Percentiles rank a stretch among this genome's conserved stretches.
phyloP scores from a whole-genome alignment of 208 protist genomes.

The Naegleria gruberi region DNA sequence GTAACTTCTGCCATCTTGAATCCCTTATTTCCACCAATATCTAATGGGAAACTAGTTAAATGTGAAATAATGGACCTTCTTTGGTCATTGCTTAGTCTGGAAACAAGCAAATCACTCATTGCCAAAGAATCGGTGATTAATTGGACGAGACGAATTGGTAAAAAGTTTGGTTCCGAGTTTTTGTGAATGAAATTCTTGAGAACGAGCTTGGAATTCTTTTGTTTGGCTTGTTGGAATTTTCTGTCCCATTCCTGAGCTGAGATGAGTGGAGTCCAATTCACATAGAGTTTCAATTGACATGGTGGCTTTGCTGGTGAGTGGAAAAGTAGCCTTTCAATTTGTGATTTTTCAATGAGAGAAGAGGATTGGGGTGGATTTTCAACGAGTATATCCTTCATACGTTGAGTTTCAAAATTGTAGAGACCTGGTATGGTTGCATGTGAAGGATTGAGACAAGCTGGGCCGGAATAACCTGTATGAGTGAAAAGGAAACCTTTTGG shows the following conservation, averaged over 20 bases:
- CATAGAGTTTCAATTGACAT: not conserved
- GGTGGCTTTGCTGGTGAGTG: not conserved
- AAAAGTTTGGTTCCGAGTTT: not conserved
- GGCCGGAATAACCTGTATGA: constrained; percentile 8
- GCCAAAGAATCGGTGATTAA: not conserved
- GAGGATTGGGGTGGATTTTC: not conserved
- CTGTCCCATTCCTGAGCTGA: not conserved
- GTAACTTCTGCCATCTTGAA: constrained; percentile 14
- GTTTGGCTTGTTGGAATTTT: not conserved
- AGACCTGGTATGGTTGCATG: not conserved
- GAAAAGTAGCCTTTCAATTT: not conserved
- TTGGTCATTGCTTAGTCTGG: not conserved
- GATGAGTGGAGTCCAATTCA: constrained; percentile 4
- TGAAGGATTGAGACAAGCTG: not conserved
- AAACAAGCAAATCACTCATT: not conserved
- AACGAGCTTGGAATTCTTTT: not conserved
- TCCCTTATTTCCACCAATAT: not conserved
- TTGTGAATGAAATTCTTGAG: constrained; percentile 15
- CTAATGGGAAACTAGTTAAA: not conserved
- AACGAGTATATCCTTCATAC: not conserved
- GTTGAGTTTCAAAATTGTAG: not conserved
- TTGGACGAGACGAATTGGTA: not conserved
- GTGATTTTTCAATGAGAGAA: not conserved
- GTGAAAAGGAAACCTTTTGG: constrained; percentile 1
- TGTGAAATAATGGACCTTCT: not conserved